Evolutionary conservation across 768 basidiomycete genomes (phyloP).

Genomic region (Serendipita sp.): DNA sequence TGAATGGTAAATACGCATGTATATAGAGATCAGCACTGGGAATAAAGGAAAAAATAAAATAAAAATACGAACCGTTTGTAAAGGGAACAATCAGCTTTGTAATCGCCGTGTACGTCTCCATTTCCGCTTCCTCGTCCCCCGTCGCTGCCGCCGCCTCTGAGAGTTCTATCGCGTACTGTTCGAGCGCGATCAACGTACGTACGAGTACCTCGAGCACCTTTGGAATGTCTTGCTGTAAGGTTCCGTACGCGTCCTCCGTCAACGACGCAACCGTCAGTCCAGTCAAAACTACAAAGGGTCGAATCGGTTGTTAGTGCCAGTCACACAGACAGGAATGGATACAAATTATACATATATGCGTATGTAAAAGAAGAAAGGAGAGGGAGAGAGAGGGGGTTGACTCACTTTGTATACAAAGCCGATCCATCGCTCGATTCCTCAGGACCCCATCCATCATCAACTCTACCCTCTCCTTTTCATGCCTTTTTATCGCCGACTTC

Average conservation of each 20-base stretch:
- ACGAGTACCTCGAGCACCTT: conserved; percentile 63
- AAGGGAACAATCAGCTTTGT: conserved; percentile 37
- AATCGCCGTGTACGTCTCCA: conserved; percentile 31
- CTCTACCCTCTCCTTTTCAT: not conserved
- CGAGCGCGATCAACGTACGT: conserved; percentile 47
- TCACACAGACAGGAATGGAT: not conserved
- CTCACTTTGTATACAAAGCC: conserved; percentile 45
- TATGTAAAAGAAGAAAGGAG: not conserved
- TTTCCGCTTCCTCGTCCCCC: not conserved
- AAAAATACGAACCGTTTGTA: conserved; percentile 36
- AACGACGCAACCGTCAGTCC: conserved; percentile 56
- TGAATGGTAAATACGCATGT: too few relatives aligned
- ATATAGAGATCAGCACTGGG: too few relatives aligned
- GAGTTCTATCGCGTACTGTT: conserved; percentile 45
- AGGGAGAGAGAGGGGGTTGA: conserved; percentile 8
- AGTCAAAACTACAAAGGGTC: conserved; percentile 35
- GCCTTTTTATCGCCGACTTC: not conserved
- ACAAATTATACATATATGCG: too few relatives aligned
- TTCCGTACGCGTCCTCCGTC: conserved; percentile 64
- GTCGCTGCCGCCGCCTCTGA: conserved; percentile 24
- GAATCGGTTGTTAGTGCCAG: not conserved
- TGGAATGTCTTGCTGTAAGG: conserved; percentile 73
- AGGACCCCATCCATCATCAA: not conserved
- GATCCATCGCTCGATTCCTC: conserved; percentile 36
- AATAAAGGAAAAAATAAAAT: not conserved